Evolutionary conservation across 179 eudicot genomes (phyloP).

Genomic region (Beta lomatogona): DNA sequence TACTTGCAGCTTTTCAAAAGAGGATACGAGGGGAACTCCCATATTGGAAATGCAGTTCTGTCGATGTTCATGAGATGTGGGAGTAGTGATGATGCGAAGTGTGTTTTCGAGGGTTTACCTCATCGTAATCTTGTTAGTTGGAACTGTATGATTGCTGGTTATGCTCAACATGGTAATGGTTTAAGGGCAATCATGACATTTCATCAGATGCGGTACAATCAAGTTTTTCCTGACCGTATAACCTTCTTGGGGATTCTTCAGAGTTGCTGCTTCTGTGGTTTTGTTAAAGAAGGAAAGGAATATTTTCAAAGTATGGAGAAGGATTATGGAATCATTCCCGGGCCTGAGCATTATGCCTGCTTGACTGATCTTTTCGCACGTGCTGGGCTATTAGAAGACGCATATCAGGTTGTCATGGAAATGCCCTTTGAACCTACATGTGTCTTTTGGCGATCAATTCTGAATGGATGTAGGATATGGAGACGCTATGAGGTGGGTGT

Average conservation of each 20-base stretch:
- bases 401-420: slow-evolving; percentile 20
- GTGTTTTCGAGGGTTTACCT: slow-evolving; percentile 21
- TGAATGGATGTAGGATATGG: slow-evolving; percentile 41
- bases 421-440: slow-evolving; percentile 34
- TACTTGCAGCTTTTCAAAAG: slow-evolving; percentile 35
- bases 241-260: slow-evolving; percentile 34
- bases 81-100: slow-evolving; percentile 29
- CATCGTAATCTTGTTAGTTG: slow-evolving; percentile 30
- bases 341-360: slow-evolving; percentile 36
- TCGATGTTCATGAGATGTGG: slow-evolving; percentile 38
- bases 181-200: slow-evolving; percentile 29
- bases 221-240: slow-evolving; percentile 27
- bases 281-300: slow-evolving; percentile 30
- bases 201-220: slow-evolving; percentile 35
- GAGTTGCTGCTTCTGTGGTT: slow-evolving; percentile 36
- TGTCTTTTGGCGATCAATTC: slow-evolving; percentile 35
- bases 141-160: slow-evolving; percentile 37
- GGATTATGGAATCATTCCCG: slow-evolving; percentile 28
- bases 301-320: slow-evolving; percentile 29
- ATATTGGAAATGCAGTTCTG: slow-evolving; percentile 27
- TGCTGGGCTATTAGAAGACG: slow-evolving; percentile 37
- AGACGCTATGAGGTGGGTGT: slow-evolving; percentile 29
- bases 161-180: slow-evolving; percentile 37
- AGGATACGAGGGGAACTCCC: slow-evolving; percentile 30
- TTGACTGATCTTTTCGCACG: slow-evolving; percentile 39